A percentile compares a stretch with the other conserved stretches of the same genome.
Evolutionary conservation across 257 asterid genomes (phyloP).

Genomic region (Rhazya stricta): DNA sequence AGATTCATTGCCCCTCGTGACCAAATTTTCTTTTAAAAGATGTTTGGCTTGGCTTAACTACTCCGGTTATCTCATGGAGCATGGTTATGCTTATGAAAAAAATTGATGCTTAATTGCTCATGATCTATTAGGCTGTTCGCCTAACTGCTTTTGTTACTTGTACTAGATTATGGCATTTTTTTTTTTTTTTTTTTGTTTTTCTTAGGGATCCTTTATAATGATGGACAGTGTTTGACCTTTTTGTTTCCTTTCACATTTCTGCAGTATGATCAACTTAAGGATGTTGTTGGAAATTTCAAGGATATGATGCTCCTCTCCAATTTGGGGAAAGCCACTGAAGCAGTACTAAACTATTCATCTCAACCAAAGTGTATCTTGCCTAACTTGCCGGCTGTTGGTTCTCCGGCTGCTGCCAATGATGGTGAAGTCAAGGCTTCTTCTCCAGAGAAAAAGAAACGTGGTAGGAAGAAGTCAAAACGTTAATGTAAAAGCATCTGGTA

Average conservation of each 20-base stretch:
- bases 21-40: too few relatives aligned
- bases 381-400: background rate
- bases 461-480: background rate
- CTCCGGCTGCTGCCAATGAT: background rate
- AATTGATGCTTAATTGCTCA: background rate
- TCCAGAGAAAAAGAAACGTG: background rate
- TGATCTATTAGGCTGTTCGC: background rate
- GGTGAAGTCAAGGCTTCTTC: constrained; percentile 3
- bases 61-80: background rate
- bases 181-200: background rate
- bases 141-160: background rate
- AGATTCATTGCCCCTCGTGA: too few relatives aligned
- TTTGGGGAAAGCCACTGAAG: constrained; percentile 16
- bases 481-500: background rate
- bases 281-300: constrained; percentile 17
- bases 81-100: background rate
- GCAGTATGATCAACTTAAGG: constrained; percentile 42
- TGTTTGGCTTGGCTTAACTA: background rate
- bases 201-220: background rate
- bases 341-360: constrained; percentile 10
- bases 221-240: background rate
- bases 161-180: background rate
- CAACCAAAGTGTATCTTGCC: background rate
- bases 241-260: background rate
- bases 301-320: constrained; percentile 22